Percentiles rank a stretch among this genome's conserved stretches.
Conservation (phyloP, 2,329 filamentous ascomycete species). For the Tothia fuscella region DNA sequence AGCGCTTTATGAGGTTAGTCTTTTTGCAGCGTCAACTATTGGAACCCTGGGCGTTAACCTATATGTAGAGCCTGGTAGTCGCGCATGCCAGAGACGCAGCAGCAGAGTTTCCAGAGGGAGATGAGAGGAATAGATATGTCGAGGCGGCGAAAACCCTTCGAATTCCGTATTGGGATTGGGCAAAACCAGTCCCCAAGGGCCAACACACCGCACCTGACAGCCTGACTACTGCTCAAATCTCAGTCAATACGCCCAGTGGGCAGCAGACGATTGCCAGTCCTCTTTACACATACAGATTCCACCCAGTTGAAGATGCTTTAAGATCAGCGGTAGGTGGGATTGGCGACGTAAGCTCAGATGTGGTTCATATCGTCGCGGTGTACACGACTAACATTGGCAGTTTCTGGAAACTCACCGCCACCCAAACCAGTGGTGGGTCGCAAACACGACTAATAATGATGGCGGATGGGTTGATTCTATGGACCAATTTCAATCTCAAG, state of each 20-base stretch:
- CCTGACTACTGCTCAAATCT: constrained; percentile 24
- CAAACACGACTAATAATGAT: too few species aligned
- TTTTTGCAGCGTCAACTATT: constrained; percentile 11
- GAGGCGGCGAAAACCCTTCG: constrained; percentile 26
- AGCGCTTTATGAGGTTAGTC: constrained; percentile 43
- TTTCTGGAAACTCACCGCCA: not conserved
- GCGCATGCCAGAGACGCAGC: constrained; percentile 22
- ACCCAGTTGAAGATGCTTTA: constrained; percentile 46
- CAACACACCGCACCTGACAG: constrained; percentile 23
- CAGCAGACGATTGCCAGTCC: constrained; percentile 31
- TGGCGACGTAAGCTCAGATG: not conserved
- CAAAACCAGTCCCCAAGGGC: constrained; percentile 19
- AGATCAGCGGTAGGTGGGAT: constrained; percentile 51
- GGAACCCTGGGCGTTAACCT: too few species aligned
- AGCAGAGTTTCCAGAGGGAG: constrained; percentile 23
- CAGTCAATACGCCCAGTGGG: constrained; percentile 26
- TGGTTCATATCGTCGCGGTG: not conserved
- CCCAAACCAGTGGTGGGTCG: too few species aligned
- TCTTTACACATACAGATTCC: constrained; percentile 33
- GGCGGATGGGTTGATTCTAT: constrained; percentile 1
- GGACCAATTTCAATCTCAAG: too few species aligned
- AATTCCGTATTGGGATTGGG: constrained; percentile 35
- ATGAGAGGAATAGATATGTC: constrained; percentile 21
- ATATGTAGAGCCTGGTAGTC: too few species aligned
- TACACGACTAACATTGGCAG: not conserved